phyloP scores from a whole-genome alignment of 495 filamentous ascomycete genomes.

The Neurospora terricola region DNA sequence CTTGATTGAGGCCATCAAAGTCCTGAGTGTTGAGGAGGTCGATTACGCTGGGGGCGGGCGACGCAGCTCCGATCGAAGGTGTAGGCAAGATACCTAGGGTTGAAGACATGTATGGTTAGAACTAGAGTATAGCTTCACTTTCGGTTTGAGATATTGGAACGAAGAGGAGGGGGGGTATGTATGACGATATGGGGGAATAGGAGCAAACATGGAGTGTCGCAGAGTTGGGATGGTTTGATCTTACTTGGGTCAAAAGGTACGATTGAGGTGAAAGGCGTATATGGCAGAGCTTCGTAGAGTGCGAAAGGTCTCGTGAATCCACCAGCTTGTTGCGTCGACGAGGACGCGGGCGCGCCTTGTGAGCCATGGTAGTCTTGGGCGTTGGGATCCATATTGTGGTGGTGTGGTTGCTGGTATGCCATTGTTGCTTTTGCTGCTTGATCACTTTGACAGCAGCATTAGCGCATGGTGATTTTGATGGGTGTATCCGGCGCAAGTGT shows the following conservation, averaged over 20 bases:
- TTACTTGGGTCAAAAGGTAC: slow-evolving; percentile 78
- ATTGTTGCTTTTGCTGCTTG: slow-evolving; percentile 18
- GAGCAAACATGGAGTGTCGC: background rate
- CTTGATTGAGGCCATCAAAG: slow-evolving; percentile 42
- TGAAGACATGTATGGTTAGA: slow-evolving; percentile 4
- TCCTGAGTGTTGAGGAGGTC: slow-evolving; percentile 36
- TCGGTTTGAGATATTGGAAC: background rate
- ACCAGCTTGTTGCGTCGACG: background rate
- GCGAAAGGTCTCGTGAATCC: slow-evolving; percentile 29
- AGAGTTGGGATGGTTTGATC: slow-evolving; percentile 1
- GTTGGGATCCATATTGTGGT: slow-evolving; percentile 3
- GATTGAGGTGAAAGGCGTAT: slow-evolving; percentile 83
- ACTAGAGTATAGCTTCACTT: background rate
- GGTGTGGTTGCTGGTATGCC: slow-evolving; percentile 23
- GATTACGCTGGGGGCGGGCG: slow-evolving; percentile 34
- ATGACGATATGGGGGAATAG: background rate
- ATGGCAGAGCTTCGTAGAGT: slow-evolving; percentile 81
- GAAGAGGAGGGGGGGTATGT: background rate
- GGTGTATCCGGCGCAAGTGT: background rate
- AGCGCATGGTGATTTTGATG: background rate
- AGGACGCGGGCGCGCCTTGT: background rate
- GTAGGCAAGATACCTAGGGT: slow-evolving; percentile 56
- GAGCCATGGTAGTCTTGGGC: background rate
- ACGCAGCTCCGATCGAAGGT: slow-evolving; percentile 46
- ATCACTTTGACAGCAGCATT: slow-evolving; percentile 7